A percentile compares a stretch with the other conserved stretches of the same genome.
phyloP scores from a whole-genome alignment of 257 asterid species.

The Forsythia viridissima region DNA sequence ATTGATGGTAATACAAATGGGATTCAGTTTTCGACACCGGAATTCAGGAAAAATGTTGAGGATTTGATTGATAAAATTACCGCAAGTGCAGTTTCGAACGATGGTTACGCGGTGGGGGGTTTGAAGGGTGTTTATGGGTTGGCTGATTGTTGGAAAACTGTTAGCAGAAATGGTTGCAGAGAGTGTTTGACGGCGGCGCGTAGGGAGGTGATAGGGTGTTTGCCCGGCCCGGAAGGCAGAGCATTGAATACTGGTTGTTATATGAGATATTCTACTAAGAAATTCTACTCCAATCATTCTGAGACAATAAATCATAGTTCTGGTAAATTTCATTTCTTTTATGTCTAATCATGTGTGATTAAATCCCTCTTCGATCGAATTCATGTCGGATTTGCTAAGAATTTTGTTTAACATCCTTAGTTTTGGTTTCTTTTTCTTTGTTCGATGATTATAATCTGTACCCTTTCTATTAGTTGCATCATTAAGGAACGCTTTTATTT shows the following conservation, averaged over 20 bases:
- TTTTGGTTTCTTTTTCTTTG: too few species aligned
- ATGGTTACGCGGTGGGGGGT: slow-evolving; percentile 48
- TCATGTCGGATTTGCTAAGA: not conserved
- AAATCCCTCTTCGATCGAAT: not conserved
- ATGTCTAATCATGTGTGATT: not conserved
- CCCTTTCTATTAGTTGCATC: too few species aligned
- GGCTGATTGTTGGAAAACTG: slow-evolving; percentile 73
- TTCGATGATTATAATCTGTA: not conserved
- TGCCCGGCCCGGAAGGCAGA: slow-evolving; percentile 79
- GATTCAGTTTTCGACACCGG: slow-evolving; percentile 14
- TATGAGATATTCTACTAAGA: slow-evolving; percentile 72
- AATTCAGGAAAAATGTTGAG: slow-evolving; percentile 36
- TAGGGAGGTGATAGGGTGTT: slow-evolving; percentile 45
- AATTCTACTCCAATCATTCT: slow-evolving; percentile 50
- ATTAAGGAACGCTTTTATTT: too few species aligned
- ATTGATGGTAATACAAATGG: slow-evolving; percentile 22
- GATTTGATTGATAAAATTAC: slow-evolving; percentile 51
- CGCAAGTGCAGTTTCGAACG: slow-evolving; percentile 39
- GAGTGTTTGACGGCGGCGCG: slow-evolving; percentile 75
- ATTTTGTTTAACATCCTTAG: not conserved
- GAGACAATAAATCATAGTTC: slow-evolving; percentile 18
- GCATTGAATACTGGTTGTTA: slow-evolving; percentile 82
- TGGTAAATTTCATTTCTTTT: slow-evolving; percentile 39
- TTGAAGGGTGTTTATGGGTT: slow-evolving; percentile 41
- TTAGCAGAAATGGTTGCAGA: slow-evolving; percentile 61